These are phyloP conservation scores for Hapsidospora chrysogenum DNA, from an alignment of 495 filamentous ascomycete species.

Conservation along the genomic window DNA sequence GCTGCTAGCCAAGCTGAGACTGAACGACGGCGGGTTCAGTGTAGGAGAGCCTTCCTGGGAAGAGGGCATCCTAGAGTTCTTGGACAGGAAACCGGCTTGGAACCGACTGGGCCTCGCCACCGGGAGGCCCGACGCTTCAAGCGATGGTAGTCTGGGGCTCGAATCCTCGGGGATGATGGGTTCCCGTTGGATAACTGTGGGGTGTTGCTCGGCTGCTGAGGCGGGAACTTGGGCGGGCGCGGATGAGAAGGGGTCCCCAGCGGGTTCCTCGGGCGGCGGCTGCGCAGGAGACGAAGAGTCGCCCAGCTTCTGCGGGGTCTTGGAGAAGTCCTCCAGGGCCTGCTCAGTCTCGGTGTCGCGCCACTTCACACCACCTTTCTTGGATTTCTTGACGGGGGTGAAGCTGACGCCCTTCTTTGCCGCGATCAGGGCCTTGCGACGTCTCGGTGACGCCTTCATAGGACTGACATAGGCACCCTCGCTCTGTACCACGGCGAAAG, in stretches of 20 bases:
- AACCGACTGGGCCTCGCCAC: conserved; percentile 60
- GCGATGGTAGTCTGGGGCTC: conserved; percentile 38
- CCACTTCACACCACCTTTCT: conserved; percentile 72
- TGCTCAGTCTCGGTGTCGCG: conserved; percentile 74
- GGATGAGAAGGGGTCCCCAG: too few relatives aligned
- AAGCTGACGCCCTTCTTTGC: conserved; percentile 68
- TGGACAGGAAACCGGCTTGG: conserved; percentile 79
- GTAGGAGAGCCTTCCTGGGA: conserved; percentile 39
- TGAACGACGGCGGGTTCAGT: conserved; percentile 38
- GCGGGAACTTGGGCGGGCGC: conserved; percentile 1
- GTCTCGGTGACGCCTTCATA: conserved; percentile 61
- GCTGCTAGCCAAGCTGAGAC: conserved; percentile 33
- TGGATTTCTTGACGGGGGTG: conserved; percentile 46
- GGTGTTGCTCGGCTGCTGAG: conserved; percentile 1
- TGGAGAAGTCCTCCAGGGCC: conserved; percentile 71
- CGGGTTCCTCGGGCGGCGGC: conserved; percentile 27
- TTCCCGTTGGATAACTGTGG: conserved; percentile 5
- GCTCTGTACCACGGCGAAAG: conserved; percentile 18
- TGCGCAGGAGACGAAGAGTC: conserved; percentile 9
- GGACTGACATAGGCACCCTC: conserved; percentile 26
- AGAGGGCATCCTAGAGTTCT: conserved; percentile 16
- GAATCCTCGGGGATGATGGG: conserved; percentile 27
- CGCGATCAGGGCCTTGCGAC: conserved; percentile 47
- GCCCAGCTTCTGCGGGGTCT: conserved; percentile 53
- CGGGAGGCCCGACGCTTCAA: conserved; percentile 19